Conservation (phyloP, 352 stramenopile species). For the Phytophthora kernoviae region DNA sequence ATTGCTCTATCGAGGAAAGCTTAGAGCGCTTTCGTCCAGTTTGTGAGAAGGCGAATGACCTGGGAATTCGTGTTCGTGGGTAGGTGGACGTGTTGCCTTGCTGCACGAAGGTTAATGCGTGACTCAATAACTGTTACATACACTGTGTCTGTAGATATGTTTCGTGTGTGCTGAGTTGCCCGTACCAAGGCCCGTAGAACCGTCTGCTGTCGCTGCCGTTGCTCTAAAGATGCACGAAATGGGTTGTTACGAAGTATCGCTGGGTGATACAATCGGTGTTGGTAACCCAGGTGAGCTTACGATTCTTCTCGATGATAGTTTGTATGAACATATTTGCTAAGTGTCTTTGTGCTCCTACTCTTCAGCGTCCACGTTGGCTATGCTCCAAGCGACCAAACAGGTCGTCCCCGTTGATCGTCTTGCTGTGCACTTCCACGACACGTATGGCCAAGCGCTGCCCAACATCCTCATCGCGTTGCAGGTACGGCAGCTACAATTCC, state of each 20-base stretch:
- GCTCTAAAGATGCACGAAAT: slow-evolving; percentile 89
- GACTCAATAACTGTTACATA: no score
- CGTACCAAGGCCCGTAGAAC: slow-evolving; percentile 93
- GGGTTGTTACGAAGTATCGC: slow-evolving; percentile 95
- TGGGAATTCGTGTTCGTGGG: slow-evolving; percentile 91
- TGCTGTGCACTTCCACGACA: slow-evolving; percentile 98
- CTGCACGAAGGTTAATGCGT: not conserved
- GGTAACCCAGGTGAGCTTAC: slow-evolving; percentile 79
- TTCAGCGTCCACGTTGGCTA: slow-evolving; percentile 80
- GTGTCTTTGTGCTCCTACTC: not conserved
- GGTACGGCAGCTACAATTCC: slow-evolving; percentile 32
- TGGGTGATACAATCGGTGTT: slow-evolving; percentile 95
- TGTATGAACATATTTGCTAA: not conserved
- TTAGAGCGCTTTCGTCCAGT: slow-evolving; percentile 93
- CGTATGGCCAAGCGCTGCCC: slow-evolving; percentile 95
- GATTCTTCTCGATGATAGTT: not conserved
- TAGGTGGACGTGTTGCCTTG: slow-evolving; percentile 22
- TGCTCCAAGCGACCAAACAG: slow-evolving; percentile 79
- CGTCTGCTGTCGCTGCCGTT: slow-evolving; percentile 85
- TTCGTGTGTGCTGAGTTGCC: slow-evolving; percentile 96
- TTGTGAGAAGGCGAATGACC: slow-evolving; percentile 74
- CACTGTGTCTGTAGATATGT: slow-evolving; percentile 82
- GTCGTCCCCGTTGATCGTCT: slow-evolving; percentile 87
- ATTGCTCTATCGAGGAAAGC: slow-evolving; percentile 96
- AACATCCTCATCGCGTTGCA: slow-evolving; percentile 94